phyloP scores from a whole-genome alignment of 2,329 filamentous ascomycete species.

The Epichloe gansuensis region DNA sequence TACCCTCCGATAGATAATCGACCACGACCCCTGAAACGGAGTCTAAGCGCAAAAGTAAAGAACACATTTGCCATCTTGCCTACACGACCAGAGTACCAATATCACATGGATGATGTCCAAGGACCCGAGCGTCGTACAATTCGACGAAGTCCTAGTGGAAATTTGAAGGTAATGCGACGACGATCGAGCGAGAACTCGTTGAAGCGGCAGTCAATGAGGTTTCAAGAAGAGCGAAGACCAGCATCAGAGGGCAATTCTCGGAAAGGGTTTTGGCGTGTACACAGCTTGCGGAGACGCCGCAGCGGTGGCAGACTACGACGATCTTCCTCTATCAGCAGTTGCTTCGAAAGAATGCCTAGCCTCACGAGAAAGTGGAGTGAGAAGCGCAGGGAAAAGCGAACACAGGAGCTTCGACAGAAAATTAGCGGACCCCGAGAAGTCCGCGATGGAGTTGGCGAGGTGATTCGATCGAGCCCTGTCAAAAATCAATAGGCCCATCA shows the following conservation, averaged over 20 bases:
- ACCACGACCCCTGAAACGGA: slow-evolving; percentile 30
- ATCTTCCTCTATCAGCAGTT: slow-evolving; percentile 31
- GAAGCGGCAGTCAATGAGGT: slow-evolving; percentile 9
- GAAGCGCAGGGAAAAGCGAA: slow-evolving; percentile 43
- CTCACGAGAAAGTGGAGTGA: slow-evolving; percentile 45
- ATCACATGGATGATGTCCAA: slow-evolving; percentile 19
- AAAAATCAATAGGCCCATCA: neutral
- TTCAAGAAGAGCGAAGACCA: slow-evolving; percentile 24
- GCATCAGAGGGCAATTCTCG: slow-evolving; percentile 13
- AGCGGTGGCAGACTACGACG: slow-evolving; percentile 17
- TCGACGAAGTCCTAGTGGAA: slow-evolving; percentile 45
- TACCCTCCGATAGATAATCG: slow-evolving; percentile 39
- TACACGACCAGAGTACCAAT: slow-evolving; percentile 26
- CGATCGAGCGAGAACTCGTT: slow-evolving; percentile 35
- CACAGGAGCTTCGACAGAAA: slow-evolving; percentile 43
- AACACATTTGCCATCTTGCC: slow-evolving; percentile 50
- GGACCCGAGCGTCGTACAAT: slow-evolving; percentile 43
- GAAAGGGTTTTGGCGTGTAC: slow-evolving; percentile 20
- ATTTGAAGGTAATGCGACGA: slow-evolving; percentile 43
- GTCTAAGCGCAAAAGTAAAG: slow-evolving; percentile 40
- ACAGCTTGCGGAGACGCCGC: slow-evolving; percentile 15
- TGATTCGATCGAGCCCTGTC: slow-evolving; percentile 31
- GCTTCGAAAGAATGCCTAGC: slow-evolving; percentile 38
- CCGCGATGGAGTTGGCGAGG: slow-evolving; percentile 44
- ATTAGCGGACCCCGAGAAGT: slow-evolving; percentile 48